Conservation (phyloP, 805 yeast genomes). For the Millerozyma acaciae region DNA sequence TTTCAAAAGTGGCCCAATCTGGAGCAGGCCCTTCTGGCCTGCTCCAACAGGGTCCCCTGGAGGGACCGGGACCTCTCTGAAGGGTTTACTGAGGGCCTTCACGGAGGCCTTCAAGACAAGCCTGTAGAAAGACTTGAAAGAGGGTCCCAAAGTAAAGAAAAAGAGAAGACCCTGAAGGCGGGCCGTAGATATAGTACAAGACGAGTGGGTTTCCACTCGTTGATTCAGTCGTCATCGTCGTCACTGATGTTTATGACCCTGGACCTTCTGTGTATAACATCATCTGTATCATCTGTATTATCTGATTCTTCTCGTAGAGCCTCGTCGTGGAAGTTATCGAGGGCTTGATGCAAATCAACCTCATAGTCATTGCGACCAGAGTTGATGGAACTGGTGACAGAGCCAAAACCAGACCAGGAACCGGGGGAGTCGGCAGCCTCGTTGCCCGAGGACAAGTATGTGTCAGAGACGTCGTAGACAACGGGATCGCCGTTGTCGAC, state of each 20-base stretch:
- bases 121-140: too few species aligned
- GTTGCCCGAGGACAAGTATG: neutral
- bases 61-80: too few species aligned
- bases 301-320: slow-evolving; percentile 8
- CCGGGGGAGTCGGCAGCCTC: too few species aligned
- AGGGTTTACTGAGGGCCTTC: too few species aligned
- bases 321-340: slow-evolving; percentile 21
- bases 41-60: too few species aligned
- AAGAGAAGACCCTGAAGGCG: too few species aligned
- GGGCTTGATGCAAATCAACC: slow-evolving; percentile 21
- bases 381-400: slow-evolving; percentile 8
- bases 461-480: neutral
- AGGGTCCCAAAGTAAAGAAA: too few species aligned
- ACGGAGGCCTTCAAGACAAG: too few species aligned
- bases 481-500: slow-evolving; percentile 19
- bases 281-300: slow-evolving; percentile 6
- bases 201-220: neutral
- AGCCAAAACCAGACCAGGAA: neutral
- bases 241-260: slow-evolving; percentile 16
- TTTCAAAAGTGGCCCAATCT: too few species aligned
- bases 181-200: neutral
- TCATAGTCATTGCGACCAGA: slow-evolving; percentile 5
- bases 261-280: slow-evolving; percentile 9
- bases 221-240: slow-evolving; percentile 13
- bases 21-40: too few species aligned